These are phyloP conservation scores for Bacidia rubella DNA, from an alignment of 495 filamentous ascomycete species.

Conservation along the genomic window DNA sequence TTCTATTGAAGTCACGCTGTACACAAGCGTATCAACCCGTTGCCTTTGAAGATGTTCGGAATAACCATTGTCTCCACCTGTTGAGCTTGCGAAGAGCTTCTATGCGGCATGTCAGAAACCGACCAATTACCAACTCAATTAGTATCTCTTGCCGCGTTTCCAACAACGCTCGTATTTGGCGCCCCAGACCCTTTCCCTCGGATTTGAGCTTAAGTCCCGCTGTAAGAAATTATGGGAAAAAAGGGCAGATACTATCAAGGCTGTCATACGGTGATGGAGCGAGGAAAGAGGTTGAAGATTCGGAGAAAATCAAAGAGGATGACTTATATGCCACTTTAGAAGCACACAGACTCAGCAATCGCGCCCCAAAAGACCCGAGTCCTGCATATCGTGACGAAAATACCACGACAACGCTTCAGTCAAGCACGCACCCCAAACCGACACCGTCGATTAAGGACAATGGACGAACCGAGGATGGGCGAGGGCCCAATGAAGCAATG, in stretches of 20 bases:
- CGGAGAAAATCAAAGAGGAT: conserved; percentile 7
- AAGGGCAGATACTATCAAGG: too few species aligned
- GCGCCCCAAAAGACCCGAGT: conserved; percentile 30
- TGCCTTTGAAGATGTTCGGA: too few species aligned
- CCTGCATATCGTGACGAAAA: conserved; percentile 19
- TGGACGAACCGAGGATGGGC: not conserved
- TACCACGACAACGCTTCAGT: not conserved
- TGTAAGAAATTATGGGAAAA: too few species aligned
- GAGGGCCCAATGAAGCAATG: not conserved
- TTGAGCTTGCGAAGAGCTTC: not conserved
- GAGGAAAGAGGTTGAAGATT: too few species aligned
- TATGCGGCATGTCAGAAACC: not conserved
- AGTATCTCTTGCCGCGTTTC: too few species aligned
- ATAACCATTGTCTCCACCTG: too few species aligned
- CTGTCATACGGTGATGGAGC: too few species aligned
- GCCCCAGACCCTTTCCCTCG: too few species aligned
- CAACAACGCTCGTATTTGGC: too few species aligned
- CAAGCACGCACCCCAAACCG: not conserved
- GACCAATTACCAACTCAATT: not conserved
- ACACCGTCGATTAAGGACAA: not conserved
- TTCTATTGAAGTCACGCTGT: too few species aligned
- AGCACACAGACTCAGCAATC: conserved; percentile 37
- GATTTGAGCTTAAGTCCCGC: too few species aligned
- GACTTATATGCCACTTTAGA: conserved; percentile 33
- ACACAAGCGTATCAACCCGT: too few species aligned